Conservation (phyloP, 2,329 filamentous ascomycete genomes). For the Coniochaeta ligniaria region DNA sequence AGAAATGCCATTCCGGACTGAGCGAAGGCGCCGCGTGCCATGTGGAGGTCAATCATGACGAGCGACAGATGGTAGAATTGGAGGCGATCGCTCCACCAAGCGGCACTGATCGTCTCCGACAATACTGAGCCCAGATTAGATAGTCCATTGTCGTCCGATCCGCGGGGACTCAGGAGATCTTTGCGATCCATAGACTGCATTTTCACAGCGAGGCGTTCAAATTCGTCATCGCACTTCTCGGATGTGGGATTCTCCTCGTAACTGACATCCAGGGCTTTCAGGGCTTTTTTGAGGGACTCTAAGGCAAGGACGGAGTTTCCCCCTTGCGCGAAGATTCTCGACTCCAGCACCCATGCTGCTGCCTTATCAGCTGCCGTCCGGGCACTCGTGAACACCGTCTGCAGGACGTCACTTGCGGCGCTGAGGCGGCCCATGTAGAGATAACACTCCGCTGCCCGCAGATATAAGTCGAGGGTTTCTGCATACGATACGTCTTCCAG, state of each 20-base stretch:
- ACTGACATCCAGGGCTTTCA: constrained; percentile 61
- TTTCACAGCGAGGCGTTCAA: constrained; percentile 53
- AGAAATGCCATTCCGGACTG: constrained; percentile 64
- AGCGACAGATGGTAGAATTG: constrained; percentile 67
- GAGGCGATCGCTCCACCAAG: constrained; percentile 66
- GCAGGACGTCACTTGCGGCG: constrained; percentile 61
- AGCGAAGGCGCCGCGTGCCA: constrained; percentile 57
- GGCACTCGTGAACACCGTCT: constrained; percentile 62
- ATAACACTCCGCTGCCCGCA: constrained; percentile 75
- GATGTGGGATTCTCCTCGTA: constrained; percentile 61
- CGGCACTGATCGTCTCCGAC: constrained; percentile 60
- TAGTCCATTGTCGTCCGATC: constrained; percentile 43
- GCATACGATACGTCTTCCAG: constrained; percentile 71
- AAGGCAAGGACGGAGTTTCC: constrained; percentile 68
- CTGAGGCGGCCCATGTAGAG: constrained; percentile 68
- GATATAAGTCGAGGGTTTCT: constrained; percentile 74
- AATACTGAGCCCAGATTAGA: constrained; percentile 63
- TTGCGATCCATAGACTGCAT: constrained; percentile 50
- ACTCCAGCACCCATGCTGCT: constrained; percentile 75
- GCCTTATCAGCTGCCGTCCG: constrained; percentile 72
- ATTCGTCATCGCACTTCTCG: constrained; percentile 71
- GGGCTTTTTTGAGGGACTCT: constrained; percentile 60
- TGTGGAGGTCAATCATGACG: constrained; percentile 58
- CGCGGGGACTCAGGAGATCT: constrained; percentile 34
- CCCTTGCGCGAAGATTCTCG: constrained; percentile 67